Percentiles rank a stretch among this genome's conserved stretches.
Evolutionary conservation across 768 basidiomycete species (phyloP).

Genomic region (Boletus tomentosulus): DNA sequence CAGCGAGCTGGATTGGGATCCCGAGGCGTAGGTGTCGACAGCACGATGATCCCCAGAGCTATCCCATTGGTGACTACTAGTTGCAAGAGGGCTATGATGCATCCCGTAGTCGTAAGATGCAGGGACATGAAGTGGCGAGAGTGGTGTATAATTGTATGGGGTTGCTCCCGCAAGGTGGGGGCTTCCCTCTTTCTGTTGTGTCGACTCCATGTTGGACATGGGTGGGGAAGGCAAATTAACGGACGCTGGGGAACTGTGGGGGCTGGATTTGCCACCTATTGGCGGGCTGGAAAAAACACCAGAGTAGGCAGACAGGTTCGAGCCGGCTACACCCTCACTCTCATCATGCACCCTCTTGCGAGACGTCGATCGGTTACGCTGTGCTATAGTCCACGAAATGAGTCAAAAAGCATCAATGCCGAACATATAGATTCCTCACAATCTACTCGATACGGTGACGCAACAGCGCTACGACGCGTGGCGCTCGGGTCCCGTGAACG

Average conservation of each 20-base stretch:
- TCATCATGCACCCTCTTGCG: slow-evolving; percentile 72
- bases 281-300: slow-evolving; percentile 56
- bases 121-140: slow-evolving; percentile 49
- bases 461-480: slow-evolving; percentile 51
- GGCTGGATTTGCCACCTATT: slow-evolving; percentile 45
- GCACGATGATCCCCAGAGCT: slow-evolving; percentile 36
- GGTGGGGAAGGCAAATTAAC: slow-evolving; percentile 68
- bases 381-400: slow-evolving; percentile 35
- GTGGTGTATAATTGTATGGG: slow-evolving; percentile 44
- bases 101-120: slow-evolving; percentile 54
- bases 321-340: slow-evolving; percentile 47
- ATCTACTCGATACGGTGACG: slow-evolving; percentile 64
- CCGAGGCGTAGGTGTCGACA: slow-evolving; percentile 43
- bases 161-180: slow-evolving; percentile 47
- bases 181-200: slow-evolving; percentile 47
- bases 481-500: slow-evolving; percentile 56
- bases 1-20: slow-evolving; percentile 29
- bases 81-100: slow-evolving; percentile 30
- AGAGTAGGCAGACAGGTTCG: slow-evolving; percentile 39
- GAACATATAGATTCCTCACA: slow-evolving; percentile 38
- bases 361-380: slow-evolving; percentile 72
- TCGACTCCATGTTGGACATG: slow-evolving; percentile 46
- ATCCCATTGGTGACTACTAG: slow-evolving; percentile 42
- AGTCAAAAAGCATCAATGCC: slow-evolving; percentile 12
- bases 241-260: slow-evolving; percentile 75